Base-by-base conservation (phyloP, 148 eudicot genomes). In the Amaranthus hypochondriacus region DNA sequence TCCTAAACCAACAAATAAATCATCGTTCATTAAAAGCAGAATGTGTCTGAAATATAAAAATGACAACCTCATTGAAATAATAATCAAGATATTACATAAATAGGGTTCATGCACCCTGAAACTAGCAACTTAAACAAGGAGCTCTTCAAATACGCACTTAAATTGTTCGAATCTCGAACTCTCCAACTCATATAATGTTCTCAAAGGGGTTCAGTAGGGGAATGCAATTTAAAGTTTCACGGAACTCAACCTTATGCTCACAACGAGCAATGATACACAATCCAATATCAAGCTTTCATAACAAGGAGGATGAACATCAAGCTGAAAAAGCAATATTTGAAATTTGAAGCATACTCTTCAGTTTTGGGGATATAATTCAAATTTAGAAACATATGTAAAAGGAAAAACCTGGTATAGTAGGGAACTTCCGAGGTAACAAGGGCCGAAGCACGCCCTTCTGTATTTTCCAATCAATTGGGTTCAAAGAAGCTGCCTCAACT, bases 381-480 rank as follows among this genome's bases (percentile, higher is more conserved):
- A 52, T 14, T 4, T 3, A 5, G 70, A 10, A 39, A 48, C 14
- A 69, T 67, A 6, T 1, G 15, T 9, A 69, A 46, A 3, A 56
- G 51, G 76, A 74, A 84, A 74, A 75, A 90, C 98, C 84, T 49
- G 96, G 98, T 71, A 87, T 75, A 58, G 56, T 52, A 48, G 93
- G 98, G 79, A 91, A 90, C 60, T 84, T 89, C 73, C 83, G 81
- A 18, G 98, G 92, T 14, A 85, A 68, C 56, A 79, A 1, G 14
- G 91, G 96, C 55, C 92, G 81, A 5, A 83, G 58, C 71, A 78
- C 14, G 70, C 90, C 89, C 64, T 81, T 82, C 79, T 91, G 90
- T 46, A 89, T 83, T 74, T 88, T 93, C 86, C 90, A 89, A 76
- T 93, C 96, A 75, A 82, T 4, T 6, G 96, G 96, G 78, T 93